Evolutionary conservation across 768 basidiomycete species (phyloP), one percentile per base, ranked within the genome.

Genomic region (Mycena alexandri): DNA sequence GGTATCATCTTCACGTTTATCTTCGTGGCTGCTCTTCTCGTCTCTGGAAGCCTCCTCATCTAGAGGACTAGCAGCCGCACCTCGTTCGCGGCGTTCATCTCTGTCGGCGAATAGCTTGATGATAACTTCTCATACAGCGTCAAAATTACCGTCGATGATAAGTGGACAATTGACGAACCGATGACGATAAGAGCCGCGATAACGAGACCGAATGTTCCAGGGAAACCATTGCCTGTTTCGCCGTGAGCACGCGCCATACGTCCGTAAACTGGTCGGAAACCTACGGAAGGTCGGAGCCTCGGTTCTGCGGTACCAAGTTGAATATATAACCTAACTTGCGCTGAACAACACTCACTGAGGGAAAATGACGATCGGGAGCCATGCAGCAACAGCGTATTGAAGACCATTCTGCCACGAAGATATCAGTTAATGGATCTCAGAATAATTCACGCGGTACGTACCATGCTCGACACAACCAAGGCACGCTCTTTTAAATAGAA

Each of bases 341-440:
- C 14, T 36, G 36, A 38, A 48, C 21, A 16, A 22, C 42, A 47
- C 74, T 57, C 25, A 74, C 70, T 75, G 75, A 53, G 75, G 75
- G 55, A 75, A 75, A 14, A 75, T 75, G 10, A 75, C 72, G 41
- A 75, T 75, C 25, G 75, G 75, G 13, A 75, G 51, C 73, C 73
- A 75, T 14, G 73, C 75, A 16, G 72, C 67, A 1, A 75, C 75
- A n/a, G 73, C 67, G 44, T 74, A 75, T 55, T 75, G 75, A 3
- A 75, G 48, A 25, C 73, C 75, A 36, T 75, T 75, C 67, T 68
- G 46, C 57, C 1, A 42, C 1, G 5, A 11, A 11, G 22, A n/a
- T 51, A 21, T 47, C 25, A 19, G n/a, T 16, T n/a, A 41, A 5
- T 19, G 19, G 6, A 38, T 29, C 11, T 14, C 19, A 51, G 1